Evolutionary conservation across 2,329 filamentous ascomycete species (phyloP).

Genomic region (Pseudocercospora cruenta): DNA sequence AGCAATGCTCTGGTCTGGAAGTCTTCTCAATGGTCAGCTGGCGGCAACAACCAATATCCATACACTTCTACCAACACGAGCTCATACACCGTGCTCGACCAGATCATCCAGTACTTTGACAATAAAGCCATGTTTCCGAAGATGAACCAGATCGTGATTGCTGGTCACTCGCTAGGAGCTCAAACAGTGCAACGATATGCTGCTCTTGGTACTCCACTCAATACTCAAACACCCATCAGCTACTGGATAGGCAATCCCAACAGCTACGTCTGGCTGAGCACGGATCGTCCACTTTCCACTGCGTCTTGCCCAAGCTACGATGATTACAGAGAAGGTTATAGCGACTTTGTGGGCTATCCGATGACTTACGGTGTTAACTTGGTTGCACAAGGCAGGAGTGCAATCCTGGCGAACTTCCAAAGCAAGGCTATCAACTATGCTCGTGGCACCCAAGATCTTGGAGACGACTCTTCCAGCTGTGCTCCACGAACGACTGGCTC

Average conservation of each 20-base stretch:
- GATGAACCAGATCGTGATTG: conserved; percentile 43
- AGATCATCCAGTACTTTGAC: conserved; percentile 42
- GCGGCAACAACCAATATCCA: conserved; percentile 42
- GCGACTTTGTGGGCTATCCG: conserved; percentile 38
- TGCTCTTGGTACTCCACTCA: conserved; percentile 35
- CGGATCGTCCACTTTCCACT: conserved; percentile 36
- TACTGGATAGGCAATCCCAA: conserved; percentile 43
- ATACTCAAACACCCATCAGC: conserved; percentile 32
- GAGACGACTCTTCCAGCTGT: conserved; percentile 41
- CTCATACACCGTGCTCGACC: conserved; percentile 41
- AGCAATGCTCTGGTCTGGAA: conserved; percentile 42
- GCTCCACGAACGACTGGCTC: conserved; percentile 38
- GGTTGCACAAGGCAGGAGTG: conserved; percentile 35
- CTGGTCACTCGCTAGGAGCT: conserved; percentile 42
- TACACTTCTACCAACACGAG: conserved; percentile 33
- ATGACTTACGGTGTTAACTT: conserved; percentile 38
- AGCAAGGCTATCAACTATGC: conserved; percentile 41
- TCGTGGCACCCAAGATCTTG: conserved; percentile 40
- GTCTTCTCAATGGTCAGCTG: conserved; percentile 41
- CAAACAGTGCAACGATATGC: conserved; percentile 43
- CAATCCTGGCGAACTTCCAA: conserved; percentile 41
- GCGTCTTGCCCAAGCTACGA: conserved; percentile 39
- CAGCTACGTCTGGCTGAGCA: conserved; percentile 41
- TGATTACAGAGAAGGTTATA: conserved; percentile 41
- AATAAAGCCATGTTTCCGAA: conserved; percentile 40